Evolutionary conservation across 2,329 filamentous ascomycete genomes (phyloP).

Genomic region (Verticillium dahliae): DNA sequence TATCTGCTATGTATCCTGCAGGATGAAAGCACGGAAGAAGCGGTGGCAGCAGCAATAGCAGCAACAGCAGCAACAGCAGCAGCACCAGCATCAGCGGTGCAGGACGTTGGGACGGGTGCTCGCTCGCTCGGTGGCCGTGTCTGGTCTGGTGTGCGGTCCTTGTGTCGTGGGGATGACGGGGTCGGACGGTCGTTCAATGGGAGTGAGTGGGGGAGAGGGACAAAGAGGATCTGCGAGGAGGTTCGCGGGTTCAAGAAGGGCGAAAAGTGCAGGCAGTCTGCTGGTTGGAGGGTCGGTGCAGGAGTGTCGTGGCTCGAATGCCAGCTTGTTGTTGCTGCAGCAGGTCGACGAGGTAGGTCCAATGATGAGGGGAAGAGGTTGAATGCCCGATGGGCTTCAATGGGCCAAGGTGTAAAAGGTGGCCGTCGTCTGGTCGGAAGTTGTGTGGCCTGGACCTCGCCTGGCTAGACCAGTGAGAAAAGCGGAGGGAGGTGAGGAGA

Average conservation of each 20-base stretch:
- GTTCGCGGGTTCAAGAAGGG: slow-evolving; percentile 5
- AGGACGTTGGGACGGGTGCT: background rate
- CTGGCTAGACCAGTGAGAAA: background rate
- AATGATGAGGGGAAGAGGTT: slow-evolving; percentile 9
- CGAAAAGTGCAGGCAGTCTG: slow-evolving; percentile 3
- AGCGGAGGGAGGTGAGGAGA: background rate
- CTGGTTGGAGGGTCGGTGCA: slow-evolving; percentile 9
- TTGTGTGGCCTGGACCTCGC: background rate
- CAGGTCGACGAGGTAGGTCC: slow-evolving; percentile 11
- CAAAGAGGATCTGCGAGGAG: background rate
- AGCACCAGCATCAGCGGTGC: slow-evolving; percentile 5
- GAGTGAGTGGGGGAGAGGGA: background rate
- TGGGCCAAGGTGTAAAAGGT: slow-evolving; percentile 1
- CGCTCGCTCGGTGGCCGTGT: background rate
- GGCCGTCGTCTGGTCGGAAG: slow-evolving; percentile 1
- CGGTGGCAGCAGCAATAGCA: background rate
- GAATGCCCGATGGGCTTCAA: slow-evolving; percentile 9
- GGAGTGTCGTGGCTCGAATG: slow-evolving; percentile 34
- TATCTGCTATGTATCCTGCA: slow-evolving; percentile 14
- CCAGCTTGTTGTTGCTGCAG: slow-evolving; percentile 20
- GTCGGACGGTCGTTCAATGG: background rate
- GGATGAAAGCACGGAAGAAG: slow-evolving; percentile 11
- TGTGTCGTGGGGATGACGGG: background rate
- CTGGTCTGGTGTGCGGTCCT: background rate
- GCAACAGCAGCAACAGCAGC: slow-evolving; percentile 7